phyloP scores from a whole-genome alignment of 306 rosid genomes.

The Macrotyloma uniflorum region DNA sequence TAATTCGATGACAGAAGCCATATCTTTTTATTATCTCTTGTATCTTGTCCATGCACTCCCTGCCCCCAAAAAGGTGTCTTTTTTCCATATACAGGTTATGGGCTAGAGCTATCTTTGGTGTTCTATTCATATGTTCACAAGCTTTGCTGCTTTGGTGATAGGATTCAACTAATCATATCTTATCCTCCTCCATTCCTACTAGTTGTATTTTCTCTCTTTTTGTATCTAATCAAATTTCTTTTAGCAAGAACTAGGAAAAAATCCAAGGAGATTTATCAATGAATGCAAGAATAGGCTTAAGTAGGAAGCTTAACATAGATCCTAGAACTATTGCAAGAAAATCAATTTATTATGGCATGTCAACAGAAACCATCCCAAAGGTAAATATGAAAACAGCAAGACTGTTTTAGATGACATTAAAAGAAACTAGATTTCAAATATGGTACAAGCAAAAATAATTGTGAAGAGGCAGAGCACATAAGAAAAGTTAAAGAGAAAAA shows the following conservation, averaged over 20 bases:
- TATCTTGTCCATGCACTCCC: too few relatives aligned
- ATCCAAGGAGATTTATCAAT: not conserved
- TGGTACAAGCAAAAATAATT: not conserved
- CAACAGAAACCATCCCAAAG: not conserved
- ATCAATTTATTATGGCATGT: not conserved
- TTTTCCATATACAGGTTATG: too few relatives aligned
- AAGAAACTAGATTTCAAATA: slow-evolving; percentile 25
- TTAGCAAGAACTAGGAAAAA: not conserved
- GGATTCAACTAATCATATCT: too few relatives aligned
- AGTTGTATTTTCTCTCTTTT: not conserved
- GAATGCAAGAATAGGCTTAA: not conserved
- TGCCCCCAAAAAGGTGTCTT: too few relatives aligned
- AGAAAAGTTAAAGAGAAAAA: slow-evolving; percentile 23
- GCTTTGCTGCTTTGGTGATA: not conserved
- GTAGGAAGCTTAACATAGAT: too few relatives aligned
- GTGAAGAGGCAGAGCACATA: not conserved
- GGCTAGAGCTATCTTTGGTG: too few relatives aligned
- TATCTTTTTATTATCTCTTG: too few relatives aligned
- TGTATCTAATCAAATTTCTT: not conserved
- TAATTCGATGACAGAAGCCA: too few relatives aligned
- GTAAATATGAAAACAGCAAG: not conserved
- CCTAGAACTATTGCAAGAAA: slow-evolving; percentile 11
- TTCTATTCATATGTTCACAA: too few relatives aligned
- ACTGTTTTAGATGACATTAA: not conserved
- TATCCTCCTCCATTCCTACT: not conserved